Percentiles rank a stretch among this genome's conserved stretches.
These are phyloP conservation scores for Biscogniauxia sp. DNA, from an alignment of 2,329 filamentous ascomycete genomes.

Conservation along the genomic window DNA sequence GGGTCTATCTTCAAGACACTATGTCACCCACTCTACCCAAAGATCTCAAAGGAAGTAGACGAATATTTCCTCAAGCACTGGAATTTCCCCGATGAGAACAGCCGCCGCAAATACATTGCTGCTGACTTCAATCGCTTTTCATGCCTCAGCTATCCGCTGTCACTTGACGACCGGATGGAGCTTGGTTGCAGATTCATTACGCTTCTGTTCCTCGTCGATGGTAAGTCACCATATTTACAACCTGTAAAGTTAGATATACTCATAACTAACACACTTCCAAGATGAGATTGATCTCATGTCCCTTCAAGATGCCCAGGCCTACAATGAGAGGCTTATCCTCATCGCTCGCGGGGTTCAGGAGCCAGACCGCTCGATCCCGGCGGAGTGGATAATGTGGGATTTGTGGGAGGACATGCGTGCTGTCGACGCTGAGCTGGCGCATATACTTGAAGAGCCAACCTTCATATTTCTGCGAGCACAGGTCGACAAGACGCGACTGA, in stretches of 20 bases:
- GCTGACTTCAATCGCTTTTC: conserved; percentile 36
- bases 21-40: background rate
- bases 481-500: conserved; percentile 31
- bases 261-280: conserved; percentile 11
- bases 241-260: background rate
- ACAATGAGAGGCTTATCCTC: conserved; percentile 37
- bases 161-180: conserved; percentile 37
- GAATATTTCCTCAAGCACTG: conserved; percentile 38
- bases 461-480: conserved; percentile 42
- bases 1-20: background rate
- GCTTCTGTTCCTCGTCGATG: conserved; percentile 42
- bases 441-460: conserved; percentile 36
- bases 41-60: conserved; percentile 35
- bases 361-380: conserved; percentile 33
- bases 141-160: conserved; percentile 38
- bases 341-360: conserved; percentile 30
- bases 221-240: conserved; percentile 22
- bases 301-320: conserved; percentile 34
- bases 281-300: conserved; percentile 41
- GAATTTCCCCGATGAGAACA: conserved; percentile 34
- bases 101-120: conserved; percentile 30
- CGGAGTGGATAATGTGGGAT: conserved; percentile 39
- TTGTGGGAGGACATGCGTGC: conserved; percentile 40
- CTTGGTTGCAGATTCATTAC: conserved; percentile 39
- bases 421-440: conserved; percentile 34